Base-by-base conservation (phyloP, 768 basidiomycete species). In the Dendrothele bispora region DNA sequence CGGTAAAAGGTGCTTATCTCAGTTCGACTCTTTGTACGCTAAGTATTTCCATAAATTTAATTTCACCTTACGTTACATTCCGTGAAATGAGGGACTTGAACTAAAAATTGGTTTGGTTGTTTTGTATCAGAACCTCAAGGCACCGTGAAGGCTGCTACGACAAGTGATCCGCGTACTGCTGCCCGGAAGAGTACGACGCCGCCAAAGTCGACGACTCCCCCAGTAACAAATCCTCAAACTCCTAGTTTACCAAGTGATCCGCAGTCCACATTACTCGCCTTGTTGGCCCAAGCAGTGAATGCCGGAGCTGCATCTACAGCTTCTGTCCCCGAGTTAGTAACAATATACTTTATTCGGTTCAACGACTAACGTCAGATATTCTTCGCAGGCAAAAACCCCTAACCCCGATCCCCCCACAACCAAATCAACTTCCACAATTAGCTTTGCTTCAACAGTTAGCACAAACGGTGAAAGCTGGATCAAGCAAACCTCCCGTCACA, bases 1-100 rank as follows among this genome's bases (percentile, higher is more conserved):
- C 67, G 62, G 78, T 76, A 75, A 83, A 91, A 91, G 91, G 90
- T 93, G 88, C 88, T 80, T 91, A 90, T 84, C 76, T 70, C 68
- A 72, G 72, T 70, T 68, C 64, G 66, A 61, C 55, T 64, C 66
- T 75, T 71, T 82, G 77, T 83, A 83, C 83, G 88, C 85, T 86
- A 86, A 90, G 88, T 90, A 88, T 75, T 68, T 72, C 73, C 73
- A 80, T 80, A 89, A 87, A 79, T 69, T 71, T 76, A 85, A 70
- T 73, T n/a, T 59, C 68, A 66, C 72, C 65, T 64, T 77, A 73
- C 66, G 51, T 61, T 61, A 52, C 57, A 61, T 62, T 67, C n/a
- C 61, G 65, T 66, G 64, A 71, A 73, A 65, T 83, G 77, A 84
- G 80, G 74, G 70, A 69, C 65, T 55, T 64, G 77, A n/a, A 39